Conservation (phyloP, 495 filamentous ascomycete genomes). For the Penicillium chermesinum region DNA sequence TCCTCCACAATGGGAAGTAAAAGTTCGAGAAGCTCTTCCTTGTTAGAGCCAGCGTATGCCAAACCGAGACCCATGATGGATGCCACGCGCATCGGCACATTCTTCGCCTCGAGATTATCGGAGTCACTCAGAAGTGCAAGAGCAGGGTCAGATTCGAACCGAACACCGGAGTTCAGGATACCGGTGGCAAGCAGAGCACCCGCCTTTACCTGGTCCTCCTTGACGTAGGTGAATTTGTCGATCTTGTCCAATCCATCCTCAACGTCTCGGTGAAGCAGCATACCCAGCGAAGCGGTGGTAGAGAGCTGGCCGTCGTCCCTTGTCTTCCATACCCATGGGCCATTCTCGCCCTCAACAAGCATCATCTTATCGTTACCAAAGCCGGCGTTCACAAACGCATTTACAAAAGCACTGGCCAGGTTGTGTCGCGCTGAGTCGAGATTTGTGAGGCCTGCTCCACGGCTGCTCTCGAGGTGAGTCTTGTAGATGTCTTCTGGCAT, state of each 20-base stretch:
- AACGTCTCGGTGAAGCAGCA: slow-evolving; percentile 85
- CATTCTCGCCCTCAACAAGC: slow-evolving; percentile 72
- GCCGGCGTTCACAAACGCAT: slow-evolving; percentile 92
- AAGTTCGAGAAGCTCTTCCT: slow-evolving; percentile 70
- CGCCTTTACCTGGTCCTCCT: slow-evolving; percentile 82
- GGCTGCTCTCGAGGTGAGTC: slow-evolving; percentile 91
- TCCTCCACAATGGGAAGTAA: slow-evolving; percentile 85
- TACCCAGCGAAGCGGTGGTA: slow-evolving; percentile 86
- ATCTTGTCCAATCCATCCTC: slow-evolving; percentile 85
- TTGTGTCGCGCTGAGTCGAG: slow-evolving; percentile 95
- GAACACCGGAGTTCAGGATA: slow-evolving; percentile 88
- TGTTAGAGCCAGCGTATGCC: slow-evolving; percentile 87
- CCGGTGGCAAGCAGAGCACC: slow-evolving; percentile 86
- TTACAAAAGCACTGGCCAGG: slow-evolving; percentile 92
- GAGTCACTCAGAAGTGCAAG: slow-evolving; percentile 76
- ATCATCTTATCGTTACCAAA: slow-evolving; percentile 97
- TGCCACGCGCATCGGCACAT: slow-evolving; percentile 65
- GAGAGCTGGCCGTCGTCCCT: slow-evolving; percentile 98
- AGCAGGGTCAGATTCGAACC: slow-evolving; percentile 79
- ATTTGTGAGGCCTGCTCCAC: slow-evolving; percentile 86
- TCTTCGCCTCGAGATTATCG: slow-evolving; percentile 73
- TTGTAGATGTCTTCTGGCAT: slow-evolving; percentile 99
- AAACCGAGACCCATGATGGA: slow-evolving; percentile 95
- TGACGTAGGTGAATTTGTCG: slow-evolving; percentile 81
- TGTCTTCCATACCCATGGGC: slow-evolving; percentile 97